Evolutionary conservation across 192 early-diverging fungal genomes (phyloP).

Genomic region (Helicostylum pulchrum): DNA sequence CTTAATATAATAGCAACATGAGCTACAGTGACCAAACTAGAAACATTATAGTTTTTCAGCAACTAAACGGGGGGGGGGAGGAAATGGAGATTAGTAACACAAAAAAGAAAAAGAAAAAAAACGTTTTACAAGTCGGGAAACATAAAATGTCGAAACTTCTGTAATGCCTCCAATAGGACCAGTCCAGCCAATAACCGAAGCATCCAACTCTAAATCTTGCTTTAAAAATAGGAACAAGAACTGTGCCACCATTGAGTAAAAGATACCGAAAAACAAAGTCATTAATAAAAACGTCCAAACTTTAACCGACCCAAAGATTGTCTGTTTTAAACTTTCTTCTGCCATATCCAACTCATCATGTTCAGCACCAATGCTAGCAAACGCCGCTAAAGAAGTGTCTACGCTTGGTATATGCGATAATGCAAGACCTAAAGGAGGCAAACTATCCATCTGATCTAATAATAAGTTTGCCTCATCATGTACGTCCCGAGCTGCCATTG

Average conservation of each 20-base stretch:
- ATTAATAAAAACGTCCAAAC: constrained; percentile 30
- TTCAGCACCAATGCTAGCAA: constrained; percentile 9
- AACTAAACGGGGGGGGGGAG: too few species aligned
- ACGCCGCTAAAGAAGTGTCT: constrained; percentile 27
- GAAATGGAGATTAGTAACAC: not conserved
- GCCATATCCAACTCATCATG: not conserved
- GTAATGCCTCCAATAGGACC: constrained; percentile 38
- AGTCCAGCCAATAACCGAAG: constrained; percentile 38
- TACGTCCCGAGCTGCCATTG: constrained; percentile 13
- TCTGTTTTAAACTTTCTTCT: not conserved
- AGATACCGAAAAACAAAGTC: constrained; percentile 31
- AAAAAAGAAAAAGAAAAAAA: not conserved
- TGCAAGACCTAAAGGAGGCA: constrained; percentile 31
- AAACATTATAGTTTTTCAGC: constrained; percentile 28
- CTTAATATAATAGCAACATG: constrained; percentile 22
- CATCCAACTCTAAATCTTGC: constrained; percentile 27
- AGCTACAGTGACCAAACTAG: constrained; percentile 22
- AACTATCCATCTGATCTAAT: constrained; percentile 16
- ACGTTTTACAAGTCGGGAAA: constrained; percentile 33
- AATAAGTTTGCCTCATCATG: constrained; percentile 22
- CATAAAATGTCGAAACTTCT: constrained; percentile 37
- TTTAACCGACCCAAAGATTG: constrained; percentile 9
- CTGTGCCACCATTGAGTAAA: constrained; percentile 33
- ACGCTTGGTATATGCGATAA: constrained; percentile 29
- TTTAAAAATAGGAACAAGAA: constrained; percentile 34